Conservation (phyloP, 2,329 filamentous ascomycete species). For the Ophiostoma novo-ulmi region DNA sequence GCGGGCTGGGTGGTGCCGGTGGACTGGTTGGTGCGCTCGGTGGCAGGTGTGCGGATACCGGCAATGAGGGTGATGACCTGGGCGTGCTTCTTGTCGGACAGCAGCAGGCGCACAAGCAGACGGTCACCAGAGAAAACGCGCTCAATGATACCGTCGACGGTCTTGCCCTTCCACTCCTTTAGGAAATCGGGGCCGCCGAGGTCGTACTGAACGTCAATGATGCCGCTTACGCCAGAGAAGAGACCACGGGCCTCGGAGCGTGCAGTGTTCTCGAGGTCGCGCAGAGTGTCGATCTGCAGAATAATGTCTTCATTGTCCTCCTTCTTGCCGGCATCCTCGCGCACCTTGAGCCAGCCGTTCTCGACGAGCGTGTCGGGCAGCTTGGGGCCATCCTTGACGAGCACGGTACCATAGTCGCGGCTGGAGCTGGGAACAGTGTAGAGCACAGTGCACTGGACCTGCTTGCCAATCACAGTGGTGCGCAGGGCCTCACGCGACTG, state of each 20-base stretch:
- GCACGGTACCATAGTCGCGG: conserved; percentile 80
- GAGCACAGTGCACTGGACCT: conserved; percentile 74
- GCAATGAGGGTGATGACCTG: conserved; percentile 86
- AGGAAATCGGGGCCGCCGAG: conserved; percentile 73
- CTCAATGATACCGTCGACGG: conserved; percentile 81
- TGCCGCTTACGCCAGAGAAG: conserved; percentile 62
- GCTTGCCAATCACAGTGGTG: conserved; percentile 76
- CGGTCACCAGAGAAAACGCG: conserved; percentile 88
- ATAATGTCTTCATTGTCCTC: conserved; percentile 75
- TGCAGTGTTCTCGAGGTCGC: conserved; percentile 70
- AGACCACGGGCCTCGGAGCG: conserved; percentile 74
- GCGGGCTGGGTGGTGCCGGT: conserved; percentile 76
- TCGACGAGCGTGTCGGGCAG: conserved; percentile 79
- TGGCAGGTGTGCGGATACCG: conserved; percentile 83
- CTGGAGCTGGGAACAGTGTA: conserved; percentile 83
- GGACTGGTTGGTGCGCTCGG: conserved; percentile 72
- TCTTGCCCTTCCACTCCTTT: conserved; percentile 77
- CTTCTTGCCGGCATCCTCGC: conserved; percentile 88
- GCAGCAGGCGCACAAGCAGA: conserved; percentile 73
- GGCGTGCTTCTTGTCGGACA: conserved; percentile 77
- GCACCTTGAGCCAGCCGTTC: conserved; percentile 86
- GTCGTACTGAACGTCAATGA: conserved; percentile 76
- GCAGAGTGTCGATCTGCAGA: conserved; percentile 69
- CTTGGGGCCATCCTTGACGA: conserved; percentile 67
- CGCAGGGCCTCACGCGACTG: conserved; percentile 91